phyloP scores from a whole-genome alignment of 352 stramenopile genomes.

The Pythium periplocum region DNA sequence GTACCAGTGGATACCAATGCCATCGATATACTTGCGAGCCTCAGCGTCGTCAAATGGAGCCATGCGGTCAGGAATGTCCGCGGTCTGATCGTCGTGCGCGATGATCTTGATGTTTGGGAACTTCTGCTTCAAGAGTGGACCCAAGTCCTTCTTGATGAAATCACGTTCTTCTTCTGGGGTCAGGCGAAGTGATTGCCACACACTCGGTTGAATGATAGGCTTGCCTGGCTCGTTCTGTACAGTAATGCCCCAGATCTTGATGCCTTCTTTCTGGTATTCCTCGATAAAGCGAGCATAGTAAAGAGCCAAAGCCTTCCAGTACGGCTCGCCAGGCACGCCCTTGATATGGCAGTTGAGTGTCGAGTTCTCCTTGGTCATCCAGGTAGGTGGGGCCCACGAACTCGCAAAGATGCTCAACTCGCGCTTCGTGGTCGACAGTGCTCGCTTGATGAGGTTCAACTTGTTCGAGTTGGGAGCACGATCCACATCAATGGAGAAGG shows the following conservation, averaged over 20 bases:
- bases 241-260: constrained; percentile 74
- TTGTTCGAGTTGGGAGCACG: constrained; percentile 49
- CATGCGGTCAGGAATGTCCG: constrained; percentile 32
- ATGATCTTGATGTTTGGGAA: constrained; percentile 79
- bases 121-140: constrained; percentile 44
- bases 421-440: constrained; percentile 30
- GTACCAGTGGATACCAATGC: constrained; percentile 85
- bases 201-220: constrained; percentile 26
- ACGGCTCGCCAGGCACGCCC: constrained; percentile 36
- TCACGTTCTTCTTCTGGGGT: constrained; percentile 25
- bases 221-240: constrained; percentile 78
- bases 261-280: constrained; percentile 54
- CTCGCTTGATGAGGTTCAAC: constrained; percentile 52
- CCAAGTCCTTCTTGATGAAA: constrained; percentile 67
- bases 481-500: constrained; percentile 82
- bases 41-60: constrained; percentile 35
- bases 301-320: constrained; percentile 59
- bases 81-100: constrained; percentile 75
- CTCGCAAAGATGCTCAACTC: constrained; percentile 64
- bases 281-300: constrained; percentile 84
- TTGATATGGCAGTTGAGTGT: constrained; percentile 42
- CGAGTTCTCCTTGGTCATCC: constrained; percentile 73
- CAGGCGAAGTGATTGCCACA: constrained; percentile 49
- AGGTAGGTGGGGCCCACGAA: constrained; percentile 69
- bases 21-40: constrained; percentile 58